Conservation (phyloP, 73 alveolate genomes). For the Paramecium octaurelia region DNA sequence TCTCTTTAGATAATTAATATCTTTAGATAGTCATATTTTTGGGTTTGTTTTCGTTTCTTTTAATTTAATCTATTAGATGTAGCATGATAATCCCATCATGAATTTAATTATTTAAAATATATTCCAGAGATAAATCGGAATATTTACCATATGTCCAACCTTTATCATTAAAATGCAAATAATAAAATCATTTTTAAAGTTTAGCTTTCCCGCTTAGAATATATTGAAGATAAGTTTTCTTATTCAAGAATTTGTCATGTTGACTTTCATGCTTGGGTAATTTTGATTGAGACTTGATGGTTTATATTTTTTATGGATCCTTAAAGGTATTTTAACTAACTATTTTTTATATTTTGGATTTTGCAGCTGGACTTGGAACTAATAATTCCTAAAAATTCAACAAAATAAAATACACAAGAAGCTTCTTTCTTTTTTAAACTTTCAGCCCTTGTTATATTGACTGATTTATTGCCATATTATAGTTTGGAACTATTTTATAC, state of each 20-base stretch:
- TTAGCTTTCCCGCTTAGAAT: conserved; percentile 39
- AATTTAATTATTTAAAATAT: not conserved
- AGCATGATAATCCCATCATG: not conserved
- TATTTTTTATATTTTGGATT: not conserved
- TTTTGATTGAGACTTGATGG: not conserved
- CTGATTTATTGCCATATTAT: conserved; percentile 35
- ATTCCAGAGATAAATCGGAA: not conserved
- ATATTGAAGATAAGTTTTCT: conserved; percentile 31
- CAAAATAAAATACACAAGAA: conserved; percentile 30
- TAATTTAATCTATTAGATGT: too few relatives aligned
- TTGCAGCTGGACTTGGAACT: conserved; percentile 1
- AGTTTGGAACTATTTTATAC: not conserved
- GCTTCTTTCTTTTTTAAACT: conserved; percentile 41
- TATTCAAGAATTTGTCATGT: conserved; percentile 10
- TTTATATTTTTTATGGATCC: not conserved
- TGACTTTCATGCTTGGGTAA: not conserved
- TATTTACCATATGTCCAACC: not conserved
- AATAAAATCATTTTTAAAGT: not conserved
- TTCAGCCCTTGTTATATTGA: conserved; percentile 17
- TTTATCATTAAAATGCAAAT: not conserved
- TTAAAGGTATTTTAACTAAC: not conserved
- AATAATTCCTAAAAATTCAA: not conserved
- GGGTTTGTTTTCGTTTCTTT: too few relatives aligned
- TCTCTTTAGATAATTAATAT: not conserved
- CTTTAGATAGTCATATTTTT: too few relatives aligned